These are phyloP conservation scores for Intubia oerlemansii DNA, from an alignment of 2,329 filamentous ascomycete genomes.

Conservation along the genomic window DNA sequence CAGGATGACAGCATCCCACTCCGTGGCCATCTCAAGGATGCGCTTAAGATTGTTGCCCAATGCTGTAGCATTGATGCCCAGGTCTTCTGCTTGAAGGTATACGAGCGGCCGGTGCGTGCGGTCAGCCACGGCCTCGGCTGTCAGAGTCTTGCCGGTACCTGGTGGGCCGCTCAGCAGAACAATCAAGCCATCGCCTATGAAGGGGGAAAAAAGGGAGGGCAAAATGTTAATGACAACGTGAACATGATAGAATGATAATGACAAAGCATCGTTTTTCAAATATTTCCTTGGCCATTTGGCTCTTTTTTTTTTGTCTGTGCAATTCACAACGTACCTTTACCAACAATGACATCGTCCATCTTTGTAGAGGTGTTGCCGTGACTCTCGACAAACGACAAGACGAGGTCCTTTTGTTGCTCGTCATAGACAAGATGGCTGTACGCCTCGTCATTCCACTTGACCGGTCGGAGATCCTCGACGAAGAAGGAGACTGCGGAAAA, in stretches of 20 bases:
- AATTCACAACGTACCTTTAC: slow-evolving; percentile 16
- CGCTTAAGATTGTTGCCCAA: slow-evolving; percentile 23
- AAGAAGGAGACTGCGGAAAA: slow-evolving; percentile 16
- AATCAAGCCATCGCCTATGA: slow-evolving; percentile 19
- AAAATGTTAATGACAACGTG: too few species aligned
- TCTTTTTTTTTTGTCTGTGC: background rate
- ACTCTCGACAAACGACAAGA: slow-evolving; percentile 25
- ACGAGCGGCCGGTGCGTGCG: slow-evolving; percentile 22
- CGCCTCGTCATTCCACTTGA: slow-evolving; percentile 23
- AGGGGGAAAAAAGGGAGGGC: too few species aligned
- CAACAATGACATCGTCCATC: slow-evolving; percentile 18
- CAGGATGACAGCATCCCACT: slow-evolving; percentile 27
- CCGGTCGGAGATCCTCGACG: slow-evolving; percentile 19
- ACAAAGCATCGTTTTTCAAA: too few species aligned
- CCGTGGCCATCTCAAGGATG: slow-evolving; percentile 24
- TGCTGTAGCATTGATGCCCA: slow-evolving; percentile 20
- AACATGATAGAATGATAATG: background rate
- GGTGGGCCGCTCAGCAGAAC: slow-evolving; percentile 16
- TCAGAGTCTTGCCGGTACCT: slow-evolving; percentile 24
- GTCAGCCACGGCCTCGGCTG: slow-evolving; percentile 19
- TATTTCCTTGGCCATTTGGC: background rate
- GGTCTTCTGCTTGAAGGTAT: slow-evolving; percentile 21
- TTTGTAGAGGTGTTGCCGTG: slow-evolving; percentile 12
- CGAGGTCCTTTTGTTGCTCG: slow-evolving; percentile 23
- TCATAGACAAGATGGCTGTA: slow-evolving; percentile 25